phyloP scores from a whole-genome alignment of 768 basidiomycete species.

The Tubosaeta sp. region DNA sequence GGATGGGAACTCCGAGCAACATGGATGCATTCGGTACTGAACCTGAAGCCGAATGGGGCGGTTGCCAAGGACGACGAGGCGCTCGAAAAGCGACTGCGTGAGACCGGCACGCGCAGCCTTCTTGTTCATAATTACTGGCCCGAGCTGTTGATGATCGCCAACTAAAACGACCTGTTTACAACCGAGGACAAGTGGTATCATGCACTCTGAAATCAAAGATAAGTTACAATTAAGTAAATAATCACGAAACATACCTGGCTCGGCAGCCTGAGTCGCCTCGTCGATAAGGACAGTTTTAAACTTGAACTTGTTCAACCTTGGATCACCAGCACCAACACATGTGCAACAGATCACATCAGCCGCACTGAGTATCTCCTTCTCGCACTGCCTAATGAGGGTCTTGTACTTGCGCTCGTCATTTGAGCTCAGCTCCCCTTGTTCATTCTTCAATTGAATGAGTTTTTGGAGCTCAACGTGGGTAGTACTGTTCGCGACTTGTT shows the following conservation, averaged over 20 bases:
- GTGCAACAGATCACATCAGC: constrained; percentile 99
- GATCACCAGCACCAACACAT: constrained; percentile 97
- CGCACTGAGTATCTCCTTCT: constrained; percentile 92
- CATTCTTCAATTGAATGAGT: constrained; percentile 94
- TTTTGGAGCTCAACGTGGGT: constrained; percentile 97
- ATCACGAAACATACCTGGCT: constrained; percentile 62
- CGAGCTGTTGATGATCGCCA: constrained; percentile 94
- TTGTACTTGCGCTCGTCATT: constrained; percentile 98
- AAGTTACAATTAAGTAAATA: neutral
- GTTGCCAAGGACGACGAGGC: constrained; percentile 91
- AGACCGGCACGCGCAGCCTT: constrained; percentile 98
- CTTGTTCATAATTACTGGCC: constrained; percentile 99
- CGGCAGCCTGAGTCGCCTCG: constrained; percentile 97
- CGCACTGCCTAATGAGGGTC: constrained; percentile 88
- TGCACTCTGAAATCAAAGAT: constrained; percentile 67
- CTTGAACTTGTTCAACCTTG: constrained; percentile 93
- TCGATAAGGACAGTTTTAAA: constrained; percentile 98
- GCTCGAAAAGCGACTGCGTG: constrained; percentile 97
- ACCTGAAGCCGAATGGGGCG: constrained; percentile 98
- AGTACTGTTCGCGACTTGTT: constrained; percentile 95
- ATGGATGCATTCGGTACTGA: constrained; percentile 99
- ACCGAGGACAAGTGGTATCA: constrained; percentile 97
- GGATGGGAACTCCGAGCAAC: constrained; percentile 97
- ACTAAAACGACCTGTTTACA: constrained; percentile 99
- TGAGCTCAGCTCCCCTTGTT: constrained; percentile 94